Evolutionary conservation across 192 early-diverging fungal genomes (phyloP), one percentile per base, ranked within the genome.

Genomic region (Coemansia asiatica): DNA sequence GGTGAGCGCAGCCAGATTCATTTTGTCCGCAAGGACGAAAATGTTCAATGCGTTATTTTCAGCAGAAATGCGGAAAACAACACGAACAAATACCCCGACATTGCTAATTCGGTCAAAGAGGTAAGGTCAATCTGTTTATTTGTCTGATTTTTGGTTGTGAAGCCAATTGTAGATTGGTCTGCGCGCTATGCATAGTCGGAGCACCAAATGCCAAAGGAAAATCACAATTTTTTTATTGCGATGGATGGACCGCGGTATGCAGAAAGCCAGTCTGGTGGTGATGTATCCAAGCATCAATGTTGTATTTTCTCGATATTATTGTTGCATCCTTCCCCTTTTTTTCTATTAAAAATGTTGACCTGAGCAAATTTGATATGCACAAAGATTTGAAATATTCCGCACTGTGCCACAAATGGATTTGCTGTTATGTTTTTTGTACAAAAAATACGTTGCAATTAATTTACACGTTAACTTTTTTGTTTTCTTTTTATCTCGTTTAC

Each of bases 1-100:
- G 98, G 95, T 22, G 94, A 96, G 73, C 86, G 95, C 28, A 94
- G 91, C 18, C 95, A 97, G 88, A 94, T 99, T 61, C 96, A 99
- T 75, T 83, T 76, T 40, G 69, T 93, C 26, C 68, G 61, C 8
- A 66, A 74, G 23, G 87, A 87, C 2, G 85, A 91, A 67, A 61
- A 50, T 12, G 50, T 58, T 15, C 75, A 66, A 15, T 87, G 86
- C n/a, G 85, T 76, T 53, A 87, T 99, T 29, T 99, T 91, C 71
- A 95, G 94, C 75, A 79, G 98, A 26, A 99, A 99, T 74, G 90
- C 92, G 36, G 96, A 99, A 75, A 93, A 98, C 72, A 88, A 95
- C 85, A 90, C 92, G 22, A 81, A 56, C 29, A 96, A 95, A 69
- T 99, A 95, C 67, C 95, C 95, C 0, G 98, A 99, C 77, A 88